Evolutionary conservation across 495 filamentous ascomycete genomes (phyloP).

Genomic region (Tetracladium setigerum): DNA sequence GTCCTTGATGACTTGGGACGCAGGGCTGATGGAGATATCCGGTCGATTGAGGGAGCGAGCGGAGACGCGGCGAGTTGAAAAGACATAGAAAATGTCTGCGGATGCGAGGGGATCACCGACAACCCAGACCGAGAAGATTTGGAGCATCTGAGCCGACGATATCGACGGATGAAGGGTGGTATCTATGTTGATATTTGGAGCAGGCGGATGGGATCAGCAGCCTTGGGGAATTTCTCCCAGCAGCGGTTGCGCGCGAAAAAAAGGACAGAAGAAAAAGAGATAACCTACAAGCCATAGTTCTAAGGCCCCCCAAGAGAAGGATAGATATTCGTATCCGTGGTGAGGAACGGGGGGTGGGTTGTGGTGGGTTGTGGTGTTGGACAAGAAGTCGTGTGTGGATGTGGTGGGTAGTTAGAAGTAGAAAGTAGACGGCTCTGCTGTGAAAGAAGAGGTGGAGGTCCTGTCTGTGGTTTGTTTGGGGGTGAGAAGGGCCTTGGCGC

Average conservation of each 20-base stretch:
- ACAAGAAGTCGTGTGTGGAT: background rate
- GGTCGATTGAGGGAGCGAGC: slow-evolving; percentile 12
- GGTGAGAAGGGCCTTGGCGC: too few relatives aligned
- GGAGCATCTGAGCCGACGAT: slow-evolving; percentile 1
- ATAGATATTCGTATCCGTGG: slow-evolving; percentile 9
- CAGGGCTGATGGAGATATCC: slow-evolving; percentile 18
- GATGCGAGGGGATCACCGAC: background rate
- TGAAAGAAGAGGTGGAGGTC: background rate
- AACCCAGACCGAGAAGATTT: background rate
- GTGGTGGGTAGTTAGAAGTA: background rate
- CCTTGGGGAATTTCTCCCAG: slow-evolving; percentile 6
- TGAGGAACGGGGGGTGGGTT: slow-evolving; percentile 1
- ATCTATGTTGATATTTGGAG: slow-evolving; percentile 7
- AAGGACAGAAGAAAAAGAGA: slow-evolving; percentile 5
- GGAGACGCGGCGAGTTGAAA: slow-evolving; percentile 1
- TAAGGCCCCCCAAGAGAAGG: slow-evolving; percentile 23
- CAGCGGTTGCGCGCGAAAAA: background rate
- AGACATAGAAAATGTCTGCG: background rate
- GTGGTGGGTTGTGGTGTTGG: background rate
- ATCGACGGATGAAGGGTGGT: slow-evolving; percentile 9
- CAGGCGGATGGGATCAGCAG: slow-evolving; percentile 11
- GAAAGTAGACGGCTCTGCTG: background rate
- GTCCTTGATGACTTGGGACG: slow-evolving; percentile 3
- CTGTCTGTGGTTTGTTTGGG: too few relatives aligned
- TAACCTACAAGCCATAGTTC: slow-evolving; percentile 37